Conservation (phyloP, 331 rosid species). For the Arachis monticola region DNA sequence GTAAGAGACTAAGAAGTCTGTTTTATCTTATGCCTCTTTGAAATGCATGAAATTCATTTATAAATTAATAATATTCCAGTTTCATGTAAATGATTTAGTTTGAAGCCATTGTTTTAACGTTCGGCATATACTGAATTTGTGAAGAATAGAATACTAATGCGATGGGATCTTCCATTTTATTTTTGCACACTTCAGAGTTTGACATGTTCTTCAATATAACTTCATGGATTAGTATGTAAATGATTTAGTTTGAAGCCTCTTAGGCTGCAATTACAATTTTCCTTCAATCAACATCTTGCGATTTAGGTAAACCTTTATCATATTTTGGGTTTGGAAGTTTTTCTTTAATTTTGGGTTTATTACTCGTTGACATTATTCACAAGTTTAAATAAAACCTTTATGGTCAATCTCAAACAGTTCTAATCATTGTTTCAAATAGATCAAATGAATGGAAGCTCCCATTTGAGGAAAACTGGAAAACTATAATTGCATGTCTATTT, state of each 20-base stretch:
- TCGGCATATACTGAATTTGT: background rate
- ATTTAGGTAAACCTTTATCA: background rate
- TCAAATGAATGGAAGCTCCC: slow-evolving; percentile 9
- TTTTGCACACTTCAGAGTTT: background rate
- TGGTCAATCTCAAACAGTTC: slow-evolving; percentile 12
- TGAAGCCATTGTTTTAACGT: background rate
- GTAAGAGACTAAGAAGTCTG: background rate
- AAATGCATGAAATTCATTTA: slow-evolving; percentile 15
- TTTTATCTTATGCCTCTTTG: background rate
- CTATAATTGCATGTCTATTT: slow-evolving; percentile 15
- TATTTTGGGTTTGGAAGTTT: background rate
- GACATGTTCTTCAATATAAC: background rate
- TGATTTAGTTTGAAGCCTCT: background rate
- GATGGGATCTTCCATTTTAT: background rate
- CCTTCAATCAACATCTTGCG: background rate
- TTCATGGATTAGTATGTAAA: background rate
- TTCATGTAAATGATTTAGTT: background rate
- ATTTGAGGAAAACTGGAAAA: background rate
- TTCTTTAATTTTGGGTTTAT: background rate
- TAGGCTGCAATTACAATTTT: background rate
- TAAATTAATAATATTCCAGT: background rate
- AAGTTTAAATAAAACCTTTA: background rate
- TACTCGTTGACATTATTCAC: background rate
- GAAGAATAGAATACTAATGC: background rate
- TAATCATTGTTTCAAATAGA: slow-evolving; percentile 3